phyloP scores from a whole-genome alignment of 306 rosid species.

The barrel medic (Medicago truncatula) region MtrunA17r5.0-ANR NC_053042.1:14669001-14669500 shows the following conservation, averaged over 20 bases:
- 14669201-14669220: constrained; percentile 96
- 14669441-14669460: constrained; percentile 73
- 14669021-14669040: constrained; percentile 92
- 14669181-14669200: constrained; percentile 13
- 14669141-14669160: neutral
- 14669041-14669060: constrained; percentile 88
- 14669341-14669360: constrained; percentile 19
- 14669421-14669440: constrained; percentile 78
- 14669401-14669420: constrained; percentile 40
- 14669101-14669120: constrained; percentile 89
- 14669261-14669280: constrained; percentile 96
- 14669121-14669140: neutral
- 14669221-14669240: constrained; percentile 95
- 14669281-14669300: constrained; percentile 69
- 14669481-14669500: constrained; percentile 80
- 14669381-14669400: constrained; percentile 18
- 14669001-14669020: constrained; percentile 89
- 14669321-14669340: constrained; percentile 84
- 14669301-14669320: constrained; percentile 68
- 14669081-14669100: constrained; percentile 91
- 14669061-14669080: constrained; percentile 99
- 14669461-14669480: constrained; percentile 60
- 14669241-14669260: constrained; percentile 88
- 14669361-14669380: constrained; percentile 40
- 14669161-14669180: constrained; percentile 6